Evolutionary conservation across 371 early-diverging fungal species (phyloP), one percentile per base, ranked within the genome.

Genomic region (Lichtheimia ramosa): DNA sequence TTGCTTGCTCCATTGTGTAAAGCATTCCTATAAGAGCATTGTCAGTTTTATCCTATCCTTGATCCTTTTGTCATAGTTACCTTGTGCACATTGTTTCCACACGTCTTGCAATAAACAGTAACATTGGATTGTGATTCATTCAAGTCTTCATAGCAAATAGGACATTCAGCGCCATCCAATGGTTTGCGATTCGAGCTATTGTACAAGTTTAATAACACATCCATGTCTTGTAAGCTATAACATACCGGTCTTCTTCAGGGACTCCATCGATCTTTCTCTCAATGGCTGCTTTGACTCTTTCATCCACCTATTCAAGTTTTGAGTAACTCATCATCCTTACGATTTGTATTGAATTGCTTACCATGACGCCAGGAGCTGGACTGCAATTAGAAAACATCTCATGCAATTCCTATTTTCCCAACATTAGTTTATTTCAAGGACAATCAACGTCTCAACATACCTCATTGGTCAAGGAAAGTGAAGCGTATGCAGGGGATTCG

Each of bases 61-160:
- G n/a, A n/a, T n/a, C n/a, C n/a, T 27, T n/a, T 25, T 34, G 7
- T 56, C n/a, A 3, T 20, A 7, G 3, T 52, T 68, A 67, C 74
- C 57, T 66, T 52, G 41, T 76, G 77, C 48, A 76, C 59, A 48
- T 76, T 76, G 18, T 76, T 76, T 14, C 73, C 69, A 42, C 77
- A 76, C 0, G 55, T 55, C 21, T 58, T 60, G 43, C 77, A 76
- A 24, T 63, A 76, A 13, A 57, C 49, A 53, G 69, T 73, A 0
- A 7, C 16, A 14, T 41, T 21, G 3, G 65, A 61, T 6, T 64
- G 54, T 4, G 20, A 49, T 43, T 70, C 63, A 56, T 68, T 63
- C 48, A 76, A 76, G 18, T 52, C 60, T 51, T 76, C 77, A 43
- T 70, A 76, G 39, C 77, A 76, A 10, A 76, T 66, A 12, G 77